A percentile compares a stretch with the other conserved stretches of the same genome.
Evolutionary conservation across 805 yeast species (phyloP).

Genomic region (Torulaspora quercuum): DNA sequence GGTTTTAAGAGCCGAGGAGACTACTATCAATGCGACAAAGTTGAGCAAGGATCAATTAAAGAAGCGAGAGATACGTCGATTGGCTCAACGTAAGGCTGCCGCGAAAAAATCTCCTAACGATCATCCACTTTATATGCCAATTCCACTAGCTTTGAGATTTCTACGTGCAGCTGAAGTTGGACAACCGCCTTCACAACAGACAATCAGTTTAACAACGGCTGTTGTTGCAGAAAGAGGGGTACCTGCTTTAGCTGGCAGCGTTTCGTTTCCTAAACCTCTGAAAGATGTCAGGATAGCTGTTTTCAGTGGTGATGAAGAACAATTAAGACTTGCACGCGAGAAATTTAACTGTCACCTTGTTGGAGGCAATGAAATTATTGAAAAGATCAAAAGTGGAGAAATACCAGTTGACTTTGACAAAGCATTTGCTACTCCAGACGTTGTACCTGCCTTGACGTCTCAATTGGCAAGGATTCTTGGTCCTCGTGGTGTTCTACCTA

Average conservation of each 20-base stretch:
- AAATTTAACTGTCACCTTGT: slow-evolving; percentile 58
- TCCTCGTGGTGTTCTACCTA: slow-evolving; percentile 86
- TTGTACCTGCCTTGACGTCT: slow-evolving; percentile 54
- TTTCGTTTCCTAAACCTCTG: slow-evolving; percentile 69
- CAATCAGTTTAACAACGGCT: slow-evolving; percentile 61
- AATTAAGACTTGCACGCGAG: slow-evolving; percentile 49
- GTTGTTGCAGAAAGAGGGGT: slow-evolving; percentile 75
- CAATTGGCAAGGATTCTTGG: slow-evolving; percentile 79
- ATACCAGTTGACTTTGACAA: slow-evolving; percentile 60
- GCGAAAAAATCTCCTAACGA: slow-evolving; percentile 46
- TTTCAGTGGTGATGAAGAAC: slow-evolving; percentile 56
- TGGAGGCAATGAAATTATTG: slow-evolving; percentile 72
- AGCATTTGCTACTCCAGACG: slow-evolving; percentile 82
- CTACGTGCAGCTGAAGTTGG: slow-evolving; percentile 91
- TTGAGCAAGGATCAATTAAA: slow-evolving; percentile 33
- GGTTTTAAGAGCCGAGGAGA: slow-evolving; percentile 19
- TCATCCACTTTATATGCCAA: slow-evolving; percentile 64
- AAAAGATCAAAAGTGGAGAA: slow-evolving; percentile 50
- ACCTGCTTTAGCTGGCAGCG: slow-evolving; percentile 66
- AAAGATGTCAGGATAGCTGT: slow-evolving; percentile 63
- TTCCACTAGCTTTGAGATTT: slow-evolving; percentile 70
- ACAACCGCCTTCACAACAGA: slow-evolving; percentile 63
- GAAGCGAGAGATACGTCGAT: slow-evolving; percentile 39
- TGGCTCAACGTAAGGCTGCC: slow-evolving; percentile 37
- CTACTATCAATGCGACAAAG: slow-evolving; percentile 17